Base-by-base conservation (phyloP, 768 basidiomycete genomes). In the Lactarius psammicola region DNA sequence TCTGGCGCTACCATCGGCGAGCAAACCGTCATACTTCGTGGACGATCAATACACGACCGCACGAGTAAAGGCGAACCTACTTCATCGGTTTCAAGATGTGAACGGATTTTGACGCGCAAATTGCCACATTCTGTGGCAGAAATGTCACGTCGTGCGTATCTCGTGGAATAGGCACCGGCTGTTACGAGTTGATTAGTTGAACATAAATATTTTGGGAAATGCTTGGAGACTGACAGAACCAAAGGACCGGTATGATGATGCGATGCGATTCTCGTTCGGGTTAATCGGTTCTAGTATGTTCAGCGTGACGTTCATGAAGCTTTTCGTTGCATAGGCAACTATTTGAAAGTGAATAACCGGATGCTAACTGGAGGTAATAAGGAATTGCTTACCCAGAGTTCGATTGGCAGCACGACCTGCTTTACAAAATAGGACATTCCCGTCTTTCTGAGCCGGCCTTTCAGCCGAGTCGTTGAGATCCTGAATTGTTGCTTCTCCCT, bases 311-410 rank as follows among this genome's bases (percentile, higher is more conserved):
- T 89, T 84, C 49, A 90, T 74, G 49, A 86, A 77, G 65, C 80
- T 80, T 77, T 87, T 91, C 64, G 78, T 82, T 9, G 86, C 84
- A 73, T 85, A 92, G 17, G 92, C 79, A 56, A 93, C 92, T 93
- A 67, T 51, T 56, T 34, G 31, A 49, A 33, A 23, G 6, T 60
- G 56, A 66, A 59, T 28, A 26, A 66, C 60, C 15, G 26, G 46
- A 34, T 42, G 38, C 38, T 33, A 28, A 38, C n/a, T 9, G 23
- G 49, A 56, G 23, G 64, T 33, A 4, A 42, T 18, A 57, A 1
- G 28, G 26, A 63, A 11, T 31, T 0, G 75, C 82, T 74, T 66
- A 92, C 92, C 72, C 59, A 94, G 74, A 2, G 82, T 80, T 56
- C 83, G 81, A 46, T 80, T 80, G 6, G 78, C 81, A 42, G 89